phyloP scores from a whole-genome alignment of 345 rosid genomes.

The Nasturtium officinale region DNA sequence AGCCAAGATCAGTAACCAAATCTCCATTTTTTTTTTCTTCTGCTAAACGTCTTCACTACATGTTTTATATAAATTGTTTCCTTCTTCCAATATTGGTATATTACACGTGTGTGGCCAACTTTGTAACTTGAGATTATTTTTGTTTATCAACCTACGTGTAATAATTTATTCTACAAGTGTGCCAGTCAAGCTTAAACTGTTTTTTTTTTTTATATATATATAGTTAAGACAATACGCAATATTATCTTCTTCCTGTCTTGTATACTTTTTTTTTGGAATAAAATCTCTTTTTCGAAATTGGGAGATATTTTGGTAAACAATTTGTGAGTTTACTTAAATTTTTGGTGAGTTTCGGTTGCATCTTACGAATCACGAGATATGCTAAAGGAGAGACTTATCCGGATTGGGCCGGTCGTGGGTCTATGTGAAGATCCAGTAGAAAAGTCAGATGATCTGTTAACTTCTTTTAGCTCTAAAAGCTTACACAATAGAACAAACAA shows the following conservation, averaged over 20 bases:
- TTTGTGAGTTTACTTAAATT: background rate
- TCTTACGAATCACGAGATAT: background rate
- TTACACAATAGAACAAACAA: background rate
- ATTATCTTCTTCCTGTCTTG: background rate
- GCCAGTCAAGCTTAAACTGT: background rate
- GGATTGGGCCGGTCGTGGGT: no score
- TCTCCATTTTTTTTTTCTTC: conserved; percentile 12
- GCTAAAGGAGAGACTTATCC: no score
- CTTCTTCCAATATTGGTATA: background rate
- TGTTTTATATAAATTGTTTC: background rate
- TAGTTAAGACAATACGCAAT: background rate
- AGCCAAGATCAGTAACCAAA: conserved; percentile 19
- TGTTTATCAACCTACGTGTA: background rate
- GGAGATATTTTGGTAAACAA: background rate
- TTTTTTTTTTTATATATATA: no score
- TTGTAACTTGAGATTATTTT: background rate
- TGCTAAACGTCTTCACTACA: background rate
- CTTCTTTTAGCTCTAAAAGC: background rate
- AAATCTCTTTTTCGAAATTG: background rate
- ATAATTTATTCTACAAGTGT: background rate
- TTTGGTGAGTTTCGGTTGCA: no score
- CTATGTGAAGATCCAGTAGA: no score
- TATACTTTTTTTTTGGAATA: background rate
- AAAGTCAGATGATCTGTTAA: no score
- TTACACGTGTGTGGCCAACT: background rate